These are phyloP conservation scores for Geotrichum phurueaensis DNA, from an alignment of 1,139 yeast genomes.

Conservation along the genomic window DNA sequence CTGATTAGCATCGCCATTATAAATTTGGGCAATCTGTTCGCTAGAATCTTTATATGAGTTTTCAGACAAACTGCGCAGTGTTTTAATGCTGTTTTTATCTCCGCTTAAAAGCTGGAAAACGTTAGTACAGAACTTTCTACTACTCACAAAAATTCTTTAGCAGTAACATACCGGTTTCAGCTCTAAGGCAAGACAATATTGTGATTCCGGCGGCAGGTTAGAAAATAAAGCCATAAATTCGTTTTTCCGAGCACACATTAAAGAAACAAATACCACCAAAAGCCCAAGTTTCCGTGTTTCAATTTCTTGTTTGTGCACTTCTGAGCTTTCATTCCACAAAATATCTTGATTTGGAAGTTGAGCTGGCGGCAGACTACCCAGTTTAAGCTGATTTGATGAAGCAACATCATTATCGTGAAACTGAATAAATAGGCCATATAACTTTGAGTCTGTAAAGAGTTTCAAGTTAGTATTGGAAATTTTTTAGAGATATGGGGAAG, in stretches of 20 bases:
- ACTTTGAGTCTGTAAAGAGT: neutral
- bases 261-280: neutral
- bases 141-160: neutral
- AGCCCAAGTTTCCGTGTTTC: slow-evolving; percentile 6
- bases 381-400: neutral
- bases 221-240: slow-evolving; percentile 3
- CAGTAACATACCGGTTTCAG: slow-evolving; percentile 1
- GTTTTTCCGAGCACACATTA: slow-evolving; percentile 1
- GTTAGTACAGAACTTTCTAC: too few relatives aligned
- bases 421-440: neutral
- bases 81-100: too few relatives aligned
- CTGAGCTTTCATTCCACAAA: neutral
- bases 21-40: neutral
- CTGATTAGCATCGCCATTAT: neutral
- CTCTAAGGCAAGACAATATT: neutral
- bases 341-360: neutral
- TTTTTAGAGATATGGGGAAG: too few relatives aligned
- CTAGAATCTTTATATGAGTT: neutral
- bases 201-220: neutral
- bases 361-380: neutral
- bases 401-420: neutral
- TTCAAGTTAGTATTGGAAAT: neutral
- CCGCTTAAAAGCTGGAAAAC: too few relatives aligned
- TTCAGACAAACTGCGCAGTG: neutral
- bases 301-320: neutral